These are phyloP conservation scores for Coemansia sp. DNA, from an alignment of 192 early-diverging fungal genomes.

Conservation along the genomic window DNA sequence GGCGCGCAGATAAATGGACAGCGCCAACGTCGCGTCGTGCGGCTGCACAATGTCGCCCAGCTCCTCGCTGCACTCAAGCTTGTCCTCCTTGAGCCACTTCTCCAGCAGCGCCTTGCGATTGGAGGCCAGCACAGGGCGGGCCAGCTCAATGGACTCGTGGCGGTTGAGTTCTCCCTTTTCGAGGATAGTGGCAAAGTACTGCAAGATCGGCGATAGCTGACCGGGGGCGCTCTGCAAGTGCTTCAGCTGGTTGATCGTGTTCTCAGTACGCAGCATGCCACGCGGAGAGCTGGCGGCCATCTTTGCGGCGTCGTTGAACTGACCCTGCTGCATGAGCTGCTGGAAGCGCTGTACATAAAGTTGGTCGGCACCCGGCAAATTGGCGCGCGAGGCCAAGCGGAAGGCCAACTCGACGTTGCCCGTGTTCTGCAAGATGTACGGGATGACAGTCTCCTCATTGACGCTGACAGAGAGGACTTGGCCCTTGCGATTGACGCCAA, in stretches of 20 bases:
- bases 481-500: constrained; percentile 96
- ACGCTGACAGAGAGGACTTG: constrained; percentile 93
- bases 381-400: constrained; percentile 84
- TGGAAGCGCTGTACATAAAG: constrained; percentile 93
- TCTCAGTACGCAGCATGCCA: constrained; percentile 91
- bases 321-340: constrained; percentile 71
- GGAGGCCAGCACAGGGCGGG: constrained; percentile 86
- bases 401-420: constrained; percentile 90
- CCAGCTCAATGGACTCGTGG: constrained; percentile 92
- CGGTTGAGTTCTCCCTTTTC: constrained; percentile 95
- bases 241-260: constrained; percentile 95
- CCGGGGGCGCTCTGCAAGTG: constrained; percentile 72
- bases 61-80: constrained; percentile 97
- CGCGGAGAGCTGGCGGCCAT: constrained; percentile 93
- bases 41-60: constrained; percentile 96
- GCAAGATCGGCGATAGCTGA: constrained; percentile 88
- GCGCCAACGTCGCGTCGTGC: constrained; percentile 85
- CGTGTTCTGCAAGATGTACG: constrained; percentile 83
- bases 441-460: constrained; percentile 88
- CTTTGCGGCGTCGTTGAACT: constrained; percentile 89
- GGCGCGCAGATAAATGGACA: constrained; percentile 93
- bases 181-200: constrained; percentile 96
- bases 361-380: constrained; percentile 90
- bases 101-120: constrained; percentile 91
- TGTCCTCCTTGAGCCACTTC: constrained; percentile 99